A percentile compares a stretch with the other conserved stretches of the same genome.
These are phyloP conservation scores for Xylariaceae sp. DNA, from an alignment of 2,329 filamentous ascomycete genomes.

Conservation along the genomic window DNA sequence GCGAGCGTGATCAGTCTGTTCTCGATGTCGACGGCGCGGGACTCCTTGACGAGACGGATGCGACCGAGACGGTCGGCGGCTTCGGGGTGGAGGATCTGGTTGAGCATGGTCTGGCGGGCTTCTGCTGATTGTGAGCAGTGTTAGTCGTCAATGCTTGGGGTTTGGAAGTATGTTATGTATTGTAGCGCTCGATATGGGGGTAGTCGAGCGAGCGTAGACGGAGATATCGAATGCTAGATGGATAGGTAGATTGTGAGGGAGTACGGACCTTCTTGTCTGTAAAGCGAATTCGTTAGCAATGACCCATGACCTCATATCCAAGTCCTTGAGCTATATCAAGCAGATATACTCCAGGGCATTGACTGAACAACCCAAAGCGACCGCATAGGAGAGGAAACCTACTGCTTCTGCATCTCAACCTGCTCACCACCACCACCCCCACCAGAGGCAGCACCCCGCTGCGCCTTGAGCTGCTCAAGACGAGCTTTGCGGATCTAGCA, in stretches of 20 bases:
- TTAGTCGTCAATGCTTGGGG: not conserved
- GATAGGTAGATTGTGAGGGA: too few relatives aligned
- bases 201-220: too few relatives aligned
- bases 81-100: slow-evolving; percentile 90
- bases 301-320: too few relatives aligned
- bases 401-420: slow-evolving; percentile 61
- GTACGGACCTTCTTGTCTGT: too few relatives aligned
- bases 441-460: slow-evolving; percentile 47
- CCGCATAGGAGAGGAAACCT: slow-evolving; percentile 25
- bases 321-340: too few relatives aligned
- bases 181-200: not conserved
- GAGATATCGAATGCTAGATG: too few relatives aligned
- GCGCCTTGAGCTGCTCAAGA: slow-evolving; percentile 84
- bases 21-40: slow-evolving; percentile 84
- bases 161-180: too few relatives aligned
- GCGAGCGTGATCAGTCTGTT: slow-evolving; percentile 90
- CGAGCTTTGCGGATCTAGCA: slow-evolving; percentile 81
- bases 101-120: slow-evolving; percentile 70
- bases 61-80: slow-evolving; percentile 89
- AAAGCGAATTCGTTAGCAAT: too few relatives aligned
- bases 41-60: slow-evolving; percentile 92
- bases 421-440: slow-evolving; percentile 43
- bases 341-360: not conserved
- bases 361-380: too few relatives aligned
- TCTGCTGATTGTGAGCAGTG: slow-evolving; percentile 44